Evolutionary conservation across 2,329 filamentous ascomycete genomes (phyloP).

Genomic region (Cordyceps javanica): DNA sequence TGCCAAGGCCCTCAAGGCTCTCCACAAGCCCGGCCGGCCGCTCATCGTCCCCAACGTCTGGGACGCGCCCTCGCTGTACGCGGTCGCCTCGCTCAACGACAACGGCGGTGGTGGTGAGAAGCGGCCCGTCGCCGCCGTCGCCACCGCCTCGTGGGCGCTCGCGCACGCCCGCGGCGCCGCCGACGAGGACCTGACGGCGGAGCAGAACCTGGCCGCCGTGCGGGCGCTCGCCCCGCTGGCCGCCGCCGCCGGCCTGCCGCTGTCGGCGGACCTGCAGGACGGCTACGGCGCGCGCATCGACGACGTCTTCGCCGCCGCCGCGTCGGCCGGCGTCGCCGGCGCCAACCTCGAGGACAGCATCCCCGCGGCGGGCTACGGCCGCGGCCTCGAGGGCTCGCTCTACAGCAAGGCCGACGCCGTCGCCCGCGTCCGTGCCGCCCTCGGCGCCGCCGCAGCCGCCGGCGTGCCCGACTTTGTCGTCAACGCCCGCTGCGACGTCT

Average conservation of each 20-base stretch:
- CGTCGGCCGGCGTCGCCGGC: constrained; percentile 48
- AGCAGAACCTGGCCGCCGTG: constrained; percentile 45
- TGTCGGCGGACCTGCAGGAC: constrained; percentile 56
- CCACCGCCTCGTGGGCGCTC: constrained; percentile 46
- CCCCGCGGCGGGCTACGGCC: constrained; percentile 27
- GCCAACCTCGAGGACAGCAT: constrained; percentile 53
- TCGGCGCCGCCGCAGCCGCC: constrained; percentile 36
- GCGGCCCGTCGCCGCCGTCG: constrained; percentile 38
- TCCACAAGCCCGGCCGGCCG: constrained; percentile 46
- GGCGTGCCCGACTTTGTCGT: constrained; percentile 51
- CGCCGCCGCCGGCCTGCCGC: constrained; percentile 34
- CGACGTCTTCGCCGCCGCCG: constrained; percentile 36
- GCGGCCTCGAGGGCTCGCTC: constrained; percentile 27
- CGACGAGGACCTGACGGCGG: constrained; percentile 43
- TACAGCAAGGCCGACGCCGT: constrained; percentile 39
- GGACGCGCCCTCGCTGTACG: constrained; percentile 42
- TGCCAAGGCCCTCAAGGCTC: constrained; percentile 32
- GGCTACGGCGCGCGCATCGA: constrained; percentile 46
- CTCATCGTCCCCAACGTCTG: constrained; percentile 51
- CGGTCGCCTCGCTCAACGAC: constrained; percentile 36
- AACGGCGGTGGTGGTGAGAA: constrained; percentile 16
- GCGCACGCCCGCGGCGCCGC: constrained; percentile 37
- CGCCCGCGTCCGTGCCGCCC: constrained; percentile 35
- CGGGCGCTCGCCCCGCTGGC: constrained; percentile 38
- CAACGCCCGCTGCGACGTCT: constrained; percentile 53